These are phyloP conservation scores for Brettanomyces bruxellensis DNA, from an alignment of 805 yeast species.

Conservation along the genomic window DNA sequence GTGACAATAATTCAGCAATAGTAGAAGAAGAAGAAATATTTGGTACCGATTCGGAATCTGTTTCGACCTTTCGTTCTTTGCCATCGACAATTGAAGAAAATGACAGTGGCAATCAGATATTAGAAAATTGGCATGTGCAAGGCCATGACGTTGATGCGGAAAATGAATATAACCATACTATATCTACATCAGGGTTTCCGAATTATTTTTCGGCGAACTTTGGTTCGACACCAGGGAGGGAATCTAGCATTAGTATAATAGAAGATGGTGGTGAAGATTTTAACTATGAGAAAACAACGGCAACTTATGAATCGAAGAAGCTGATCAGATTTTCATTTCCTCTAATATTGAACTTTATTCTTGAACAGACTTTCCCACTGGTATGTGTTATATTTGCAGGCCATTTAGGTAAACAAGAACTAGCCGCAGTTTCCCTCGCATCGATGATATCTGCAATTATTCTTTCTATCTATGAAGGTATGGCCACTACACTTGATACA, in stretches of 20 bases:
- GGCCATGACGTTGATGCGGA: constrained; percentile 19
- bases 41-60: constrained; percentile 21
- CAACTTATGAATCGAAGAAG: constrained; percentile 22
- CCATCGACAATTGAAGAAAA: constrained; percentile 28
- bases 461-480: constrained; percentile 67
- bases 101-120: constrained; percentile 25
- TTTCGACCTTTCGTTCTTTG: constrained; percentile 26
- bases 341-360: constrained; percentile 52
- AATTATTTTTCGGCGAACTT: constrained; percentile 3
- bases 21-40: constrained; percentile 1
- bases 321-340: constrained; percentile 42
- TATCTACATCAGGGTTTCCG: constrained; percentile 1
- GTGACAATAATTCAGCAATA: not conserved
- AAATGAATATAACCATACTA: constrained; percentile 11
- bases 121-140: constrained; percentile 24
- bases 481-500: constrained; percentile 68
- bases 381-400: constrained; percentile 77
- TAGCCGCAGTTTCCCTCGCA: constrained; percentile 70
- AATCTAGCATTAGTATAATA: constrained; percentile 1
- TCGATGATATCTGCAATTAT: constrained; percentile 75
- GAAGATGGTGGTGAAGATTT: constrained; percentile 23
- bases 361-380: constrained; percentile 52
- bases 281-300: constrained; percentile 18
- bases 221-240: constrained; percentile 2
- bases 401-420: constrained; percentile 57